phyloP scores from a whole-genome alignment of 345 rosid genomes.

The rapeseed (Brassica napus) region DNA sequence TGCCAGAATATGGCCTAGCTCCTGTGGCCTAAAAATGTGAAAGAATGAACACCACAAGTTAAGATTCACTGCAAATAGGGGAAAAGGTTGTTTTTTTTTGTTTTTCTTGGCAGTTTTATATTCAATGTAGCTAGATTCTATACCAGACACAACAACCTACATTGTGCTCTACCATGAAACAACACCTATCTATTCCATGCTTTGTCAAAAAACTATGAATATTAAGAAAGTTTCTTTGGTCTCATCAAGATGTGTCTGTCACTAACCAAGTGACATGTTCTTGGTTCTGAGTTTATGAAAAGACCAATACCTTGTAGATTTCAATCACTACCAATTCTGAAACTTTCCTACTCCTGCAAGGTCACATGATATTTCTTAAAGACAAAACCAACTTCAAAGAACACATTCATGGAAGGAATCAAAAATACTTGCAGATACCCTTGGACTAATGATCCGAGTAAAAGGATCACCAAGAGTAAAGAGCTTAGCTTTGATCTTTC shows the following conservation, averaged over 20 bases:
- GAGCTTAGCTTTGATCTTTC: slow-evolving; percentile 74
- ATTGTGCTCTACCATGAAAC: no score
- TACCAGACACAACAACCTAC: slow-evolving; percentile 53
- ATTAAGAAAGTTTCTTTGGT: background rate
- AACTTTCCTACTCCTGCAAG: slow-evolving; percentile 80
- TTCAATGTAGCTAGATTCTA: slow-evolving; percentile 34
- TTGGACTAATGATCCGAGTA: slow-evolving; percentile 86
- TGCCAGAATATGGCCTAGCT: slow-evolving; percentile 85
- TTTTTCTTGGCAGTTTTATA: no score
- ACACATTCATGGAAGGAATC: background rate
- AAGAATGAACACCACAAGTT: background rate
- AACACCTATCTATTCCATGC: slow-evolving; percentile 47
- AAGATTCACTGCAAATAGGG: slow-evolving; percentile 9
- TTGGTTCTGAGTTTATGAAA: slow-evolving; percentile 72
- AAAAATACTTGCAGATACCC: slow-evolving; percentile 43
- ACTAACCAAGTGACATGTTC: slow-evolving; percentile 82
- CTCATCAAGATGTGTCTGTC: slow-evolving; percentile 2
- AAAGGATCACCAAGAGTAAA: slow-evolving; percentile 92
- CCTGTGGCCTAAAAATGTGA: slow-evolving; percentile 66
- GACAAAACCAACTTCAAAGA: background rate
- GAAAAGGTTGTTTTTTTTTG: background rate
- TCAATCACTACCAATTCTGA: slow-evolving; percentile 85
- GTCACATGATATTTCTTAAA: background rate
- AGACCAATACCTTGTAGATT: slow-evolving; percentile 91
- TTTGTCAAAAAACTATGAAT: no score